Percentiles rank a stretch among this genome's conserved stretches.
Conservation (phyloP, 177 flowering plant species). For the Tripterygium wilfordii region DNA sequence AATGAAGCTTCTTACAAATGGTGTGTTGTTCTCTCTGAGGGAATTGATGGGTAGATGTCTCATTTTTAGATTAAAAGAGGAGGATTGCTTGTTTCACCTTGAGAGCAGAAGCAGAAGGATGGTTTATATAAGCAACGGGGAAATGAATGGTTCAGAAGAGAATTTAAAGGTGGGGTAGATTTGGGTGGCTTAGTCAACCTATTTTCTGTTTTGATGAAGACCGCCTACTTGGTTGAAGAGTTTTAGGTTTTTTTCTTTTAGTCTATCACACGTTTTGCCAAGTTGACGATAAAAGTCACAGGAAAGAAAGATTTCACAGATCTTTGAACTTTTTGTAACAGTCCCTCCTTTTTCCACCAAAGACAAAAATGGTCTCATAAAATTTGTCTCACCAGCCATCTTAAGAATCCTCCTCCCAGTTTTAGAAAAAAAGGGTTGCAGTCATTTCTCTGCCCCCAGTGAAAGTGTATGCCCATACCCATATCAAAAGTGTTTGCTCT, state of each 20-base stretch:
- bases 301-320: slow-evolving; percentile 36
- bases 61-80: slow-evolving; percentile 19
- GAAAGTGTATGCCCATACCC: slow-evolving; percentile 6
- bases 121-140: slow-evolving; percentile 27
- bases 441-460: slow-evolving; percentile 4
- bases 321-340: slow-evolving; percentile 37
- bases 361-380: slow-evolving; percentile 15
- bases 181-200: slow-evolving; percentile 54
- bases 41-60: slow-evolving; percentile 22
- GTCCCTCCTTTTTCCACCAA: slow-evolving; percentile 29
- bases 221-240: slow-evolving; percentile 46
- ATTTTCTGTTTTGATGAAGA: slow-evolving; percentile 41
- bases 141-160: slow-evolving; percentile 25
- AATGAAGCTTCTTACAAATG: slow-evolving; percentile 27
- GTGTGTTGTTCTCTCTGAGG: slow-evolving; percentile 25
- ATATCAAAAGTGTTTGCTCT: no score
- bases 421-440: slow-evolving; percentile 14
- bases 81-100: slow-evolving; percentile 17
- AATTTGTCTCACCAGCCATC: slow-evolving; percentile 7
- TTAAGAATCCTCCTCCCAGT: slow-evolving; percentile 17
- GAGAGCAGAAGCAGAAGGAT: slow-evolving; percentile 21
- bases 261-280: slow-evolving; percentile 30
- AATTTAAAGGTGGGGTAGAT: slow-evolving; percentile 45
- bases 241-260: slow-evolving; percentile 27
- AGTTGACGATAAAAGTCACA: slow-evolving; percentile 31